Conservation (phyloP, 2,329 filamentous ascomycete genomes). For the Rutstroemia sp. region DNA sequence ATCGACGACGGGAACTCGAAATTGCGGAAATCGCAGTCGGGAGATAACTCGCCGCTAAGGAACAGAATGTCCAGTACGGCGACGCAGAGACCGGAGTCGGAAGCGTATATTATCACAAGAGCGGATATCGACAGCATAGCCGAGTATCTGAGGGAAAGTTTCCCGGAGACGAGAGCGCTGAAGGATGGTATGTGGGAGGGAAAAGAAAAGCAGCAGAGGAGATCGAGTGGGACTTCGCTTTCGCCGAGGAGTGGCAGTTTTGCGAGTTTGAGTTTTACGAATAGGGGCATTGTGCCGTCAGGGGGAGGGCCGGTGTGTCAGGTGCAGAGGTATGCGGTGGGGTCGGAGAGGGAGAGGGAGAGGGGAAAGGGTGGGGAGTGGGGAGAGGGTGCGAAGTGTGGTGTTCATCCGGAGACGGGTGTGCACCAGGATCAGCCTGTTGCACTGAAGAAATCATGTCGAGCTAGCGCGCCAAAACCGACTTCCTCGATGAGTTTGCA, state of each 20-base stretch:
- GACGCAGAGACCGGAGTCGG: constrained; percentile 2
- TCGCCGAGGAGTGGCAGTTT: background rate
- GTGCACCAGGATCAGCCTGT: too few species aligned
- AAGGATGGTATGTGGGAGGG: too few species aligned
- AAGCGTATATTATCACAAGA: constrained; percentile 20
- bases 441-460: too few species aligned
- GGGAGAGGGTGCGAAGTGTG: too few species aligned
- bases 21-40: background rate
- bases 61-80: background rate
- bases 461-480: background rate
- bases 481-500: constrained; percentile 15
- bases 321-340: background rate
- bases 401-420: too few species aligned
- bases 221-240: background rate
- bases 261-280: constrained; percentile 6
- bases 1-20: background rate
- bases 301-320: background rate
- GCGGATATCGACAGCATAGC: constrained; percentile 22
- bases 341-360: background rate
- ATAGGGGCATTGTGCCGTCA: constrained; percentile 4
- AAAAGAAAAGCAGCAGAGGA: too few species aligned
- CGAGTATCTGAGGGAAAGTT: constrained; percentile 8
- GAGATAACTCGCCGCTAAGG: background rate
- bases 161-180: background rate
- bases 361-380: background rate